Conservation (phyloP, 148 eudicot genomes). For the Polygonum maritimum region DNA sequence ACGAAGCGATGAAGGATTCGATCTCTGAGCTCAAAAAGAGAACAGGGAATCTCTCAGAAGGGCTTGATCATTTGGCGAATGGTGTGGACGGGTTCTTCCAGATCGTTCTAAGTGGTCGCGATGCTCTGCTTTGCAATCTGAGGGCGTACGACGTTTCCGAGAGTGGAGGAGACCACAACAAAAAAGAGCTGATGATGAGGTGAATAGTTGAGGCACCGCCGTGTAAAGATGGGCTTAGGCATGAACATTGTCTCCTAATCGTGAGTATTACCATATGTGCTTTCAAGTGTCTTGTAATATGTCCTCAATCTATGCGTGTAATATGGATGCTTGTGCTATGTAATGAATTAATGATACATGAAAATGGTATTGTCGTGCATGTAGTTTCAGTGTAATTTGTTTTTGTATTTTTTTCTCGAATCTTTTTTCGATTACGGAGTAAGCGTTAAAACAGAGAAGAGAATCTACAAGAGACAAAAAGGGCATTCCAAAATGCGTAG, state of each 20-base stretch:
- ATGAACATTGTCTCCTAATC: not conserved
- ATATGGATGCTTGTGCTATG: not conserved
- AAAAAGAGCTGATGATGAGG: slow-evolving; percentile 19
- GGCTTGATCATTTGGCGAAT: slow-evolving; percentile 56
- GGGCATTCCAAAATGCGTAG: too few relatives aligned
- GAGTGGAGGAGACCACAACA: slow-evolving; percentile 26
- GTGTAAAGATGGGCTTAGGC: not conserved
- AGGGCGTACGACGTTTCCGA: slow-evolving; percentile 33
- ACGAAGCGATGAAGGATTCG: slow-evolving; percentile 23
- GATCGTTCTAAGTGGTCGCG: slow-evolving; percentile 67
- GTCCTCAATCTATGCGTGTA: not conserved
- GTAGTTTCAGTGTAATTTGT: not conserved
- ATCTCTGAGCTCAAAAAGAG: slow-evolving; percentile 26
- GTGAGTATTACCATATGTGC: not conserved
- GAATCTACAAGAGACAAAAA: too few relatives aligned
- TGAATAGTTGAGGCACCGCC: not conserved
- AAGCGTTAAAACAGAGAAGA: too few relatives aligned
- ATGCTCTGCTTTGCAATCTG: slow-evolving; percentile 70
- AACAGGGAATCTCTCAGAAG: slow-evolving; percentile 44
- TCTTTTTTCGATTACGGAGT: too few relatives aligned
- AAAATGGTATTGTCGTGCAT: not conserved
- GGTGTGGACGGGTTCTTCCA: slow-evolving; percentile 71
- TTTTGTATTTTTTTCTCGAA: too few relatives aligned
- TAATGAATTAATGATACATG: slow-evolving; percentile 1
- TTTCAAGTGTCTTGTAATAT: not conserved